Conservation (phyloP, 257 asterid species). For the Cynanchum wilfordii region DNA sequence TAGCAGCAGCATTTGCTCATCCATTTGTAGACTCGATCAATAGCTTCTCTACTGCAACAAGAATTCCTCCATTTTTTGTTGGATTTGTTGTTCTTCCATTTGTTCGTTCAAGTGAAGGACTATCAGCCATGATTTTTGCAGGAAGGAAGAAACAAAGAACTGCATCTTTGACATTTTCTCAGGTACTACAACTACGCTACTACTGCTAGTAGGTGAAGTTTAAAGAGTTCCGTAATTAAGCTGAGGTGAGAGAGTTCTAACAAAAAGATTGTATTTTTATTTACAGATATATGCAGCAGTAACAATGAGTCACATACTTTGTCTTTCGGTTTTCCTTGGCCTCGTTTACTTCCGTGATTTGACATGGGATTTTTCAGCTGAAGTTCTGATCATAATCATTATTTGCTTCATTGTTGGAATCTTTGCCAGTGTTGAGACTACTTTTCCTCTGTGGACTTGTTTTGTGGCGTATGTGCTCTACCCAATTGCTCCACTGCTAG, state of each 20-base stretch:
- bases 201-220: too few relatives aligned
- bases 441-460: slow-evolving; percentile 25
- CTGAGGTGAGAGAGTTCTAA: too few relatives aligned
- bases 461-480: slow-evolving; percentile 17
- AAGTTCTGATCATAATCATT: slow-evolving; percentile 16
- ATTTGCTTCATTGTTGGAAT: slow-evolving; percentile 19
- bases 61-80: slow-evolving; percentile 11
- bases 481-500: slow-evolving; percentile 21
- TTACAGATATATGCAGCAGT: slow-evolving; percentile 25
- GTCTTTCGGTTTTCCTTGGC: slow-evolving; percentile 17
- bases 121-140: slow-evolving; percentile 7
- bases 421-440: slow-evolving; percentile 17
- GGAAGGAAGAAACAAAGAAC: slow-evolving; percentile 5
- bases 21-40: slow-evolving; percentile 16
- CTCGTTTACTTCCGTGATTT: slow-evolving; percentile 18
- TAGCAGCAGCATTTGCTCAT: slow-evolving; percentile 17
- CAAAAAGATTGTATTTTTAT: not conserved
- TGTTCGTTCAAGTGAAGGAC: slow-evolving; percentile 14
- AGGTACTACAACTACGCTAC: too few relatives aligned
- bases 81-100: slow-evolving; percentile 14
- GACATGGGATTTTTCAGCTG: slow-evolving; percentile 23
- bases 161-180: slow-evolving; percentile 19
- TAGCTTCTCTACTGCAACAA: slow-evolving; percentile 14
- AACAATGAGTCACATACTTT: slow-evolving; percentile 20
- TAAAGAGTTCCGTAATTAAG: too few relatives aligned